Conservation (phyloP, 2,329 filamentous ascomycete genomes). For the Sporothrix variecibatus region DNA sequence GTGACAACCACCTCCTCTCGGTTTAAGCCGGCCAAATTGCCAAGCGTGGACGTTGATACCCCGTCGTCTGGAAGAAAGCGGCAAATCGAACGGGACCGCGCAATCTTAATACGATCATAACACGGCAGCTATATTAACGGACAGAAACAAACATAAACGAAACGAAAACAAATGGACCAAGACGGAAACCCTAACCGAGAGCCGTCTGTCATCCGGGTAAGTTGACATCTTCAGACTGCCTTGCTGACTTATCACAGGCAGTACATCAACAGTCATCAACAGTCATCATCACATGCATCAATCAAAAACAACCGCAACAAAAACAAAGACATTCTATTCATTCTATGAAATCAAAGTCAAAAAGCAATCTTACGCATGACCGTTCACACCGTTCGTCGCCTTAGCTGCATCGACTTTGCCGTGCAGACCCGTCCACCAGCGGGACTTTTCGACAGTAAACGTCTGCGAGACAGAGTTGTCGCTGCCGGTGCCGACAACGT, state of each 20-base stretch:
- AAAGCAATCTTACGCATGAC: background rate
- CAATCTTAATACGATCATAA: background rate
- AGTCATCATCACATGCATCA: background rate
- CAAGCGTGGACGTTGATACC: background rate
- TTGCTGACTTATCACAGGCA: background rate
- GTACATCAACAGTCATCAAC: background rate
- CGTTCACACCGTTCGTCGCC: background rate
- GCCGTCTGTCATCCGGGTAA: background rate
- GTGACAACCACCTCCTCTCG: background rate
- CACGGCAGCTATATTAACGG: background rate
- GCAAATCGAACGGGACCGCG: background rate
- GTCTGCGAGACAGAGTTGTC: conserved; percentile 15
- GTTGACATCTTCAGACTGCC: background rate
- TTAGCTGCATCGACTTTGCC: background rate
- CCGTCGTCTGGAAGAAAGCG: background rate
- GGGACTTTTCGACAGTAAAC: conserved; percentile 16
- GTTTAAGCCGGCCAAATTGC: conserved; percentile 3
- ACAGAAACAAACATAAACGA: too few species aligned
- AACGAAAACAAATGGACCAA: background rate
- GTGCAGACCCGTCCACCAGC: conserved; percentile 27
- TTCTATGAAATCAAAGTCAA: background rate
- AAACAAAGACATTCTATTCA: background rate
- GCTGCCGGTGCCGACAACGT: conserved; percentile 21
- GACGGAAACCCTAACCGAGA: background rate
- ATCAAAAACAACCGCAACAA: background rate